Conservation (phyloP, 2,329 filamentous ascomycete species). For the Colletotrichum destructivum region DNA sequence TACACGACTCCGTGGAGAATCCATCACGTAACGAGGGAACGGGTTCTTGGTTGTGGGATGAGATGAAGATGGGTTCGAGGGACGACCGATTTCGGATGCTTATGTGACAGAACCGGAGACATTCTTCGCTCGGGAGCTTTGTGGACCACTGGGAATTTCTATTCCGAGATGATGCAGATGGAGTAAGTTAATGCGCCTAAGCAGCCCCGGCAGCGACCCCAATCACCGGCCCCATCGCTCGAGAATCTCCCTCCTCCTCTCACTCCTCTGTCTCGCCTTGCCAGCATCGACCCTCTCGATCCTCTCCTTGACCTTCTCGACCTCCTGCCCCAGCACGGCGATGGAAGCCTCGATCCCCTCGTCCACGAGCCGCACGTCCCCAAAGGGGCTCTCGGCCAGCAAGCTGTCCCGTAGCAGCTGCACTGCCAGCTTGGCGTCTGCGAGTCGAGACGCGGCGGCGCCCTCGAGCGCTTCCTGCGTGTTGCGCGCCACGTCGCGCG, state of each 20-base stretch:
- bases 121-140: no score
- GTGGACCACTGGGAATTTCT: no score
- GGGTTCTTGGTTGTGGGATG: no score
- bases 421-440: conserved; percentile 64
- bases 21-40: background rate
- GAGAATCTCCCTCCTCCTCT: conserved; percentile 65
- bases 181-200: background rate
- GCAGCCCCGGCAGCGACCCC: background rate
- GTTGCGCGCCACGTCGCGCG: conserved; percentile 59
- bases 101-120: background rate
- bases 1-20: background rate
- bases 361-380: conserved; percentile 63
- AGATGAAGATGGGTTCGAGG: background rate
- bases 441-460: conserved; percentile 57
- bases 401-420: conserved; percentile 67
- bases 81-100: background rate
- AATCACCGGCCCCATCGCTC: conserved; percentile 55
- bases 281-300: conserved; percentile 57
- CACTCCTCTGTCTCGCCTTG: conserved; percentile 56
- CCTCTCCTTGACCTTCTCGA: conserved; percentile 57
- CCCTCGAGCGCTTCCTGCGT: conserved; percentile 67
- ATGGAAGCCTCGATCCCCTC: conserved; percentile 68
- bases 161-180: background rate
- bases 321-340: conserved; percentile 61
- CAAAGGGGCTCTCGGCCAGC: conserved; percentile 66